These are phyloP conservation scores for Withania somnifera DNA, from an alignment of 305 asterid species.

Conservation along the genomic window DNA sequence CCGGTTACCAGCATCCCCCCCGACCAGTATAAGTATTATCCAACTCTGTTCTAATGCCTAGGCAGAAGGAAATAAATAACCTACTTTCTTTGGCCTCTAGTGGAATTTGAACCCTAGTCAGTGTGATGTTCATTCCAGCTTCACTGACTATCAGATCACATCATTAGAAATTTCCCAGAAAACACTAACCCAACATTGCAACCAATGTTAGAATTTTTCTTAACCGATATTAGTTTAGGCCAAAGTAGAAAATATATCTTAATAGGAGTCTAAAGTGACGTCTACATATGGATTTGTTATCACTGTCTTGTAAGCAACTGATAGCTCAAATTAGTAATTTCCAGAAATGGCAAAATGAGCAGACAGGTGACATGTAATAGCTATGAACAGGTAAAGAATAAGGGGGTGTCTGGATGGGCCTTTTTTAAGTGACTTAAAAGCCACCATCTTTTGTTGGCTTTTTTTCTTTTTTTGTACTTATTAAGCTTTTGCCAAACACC, in stretches of 20 bases:
- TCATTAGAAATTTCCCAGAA: neutral
- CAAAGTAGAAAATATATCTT: neutral
- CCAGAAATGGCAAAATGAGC: neutral
- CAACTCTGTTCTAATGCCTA: too few species aligned
- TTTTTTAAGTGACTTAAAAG: too few species aligned
- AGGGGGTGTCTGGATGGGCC: too few species aligned
- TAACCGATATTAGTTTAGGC: neutral
- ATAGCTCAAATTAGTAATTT: neutral
- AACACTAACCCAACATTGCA: neutral
- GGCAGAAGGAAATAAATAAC: too few species aligned
- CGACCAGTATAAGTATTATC: too few species aligned
- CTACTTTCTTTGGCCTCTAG: too few species aligned
- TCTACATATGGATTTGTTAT: neutral
- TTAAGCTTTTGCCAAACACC: too few species aligned
- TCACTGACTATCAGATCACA: neutral
- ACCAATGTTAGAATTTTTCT: neutral
- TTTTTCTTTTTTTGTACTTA: too few species aligned
- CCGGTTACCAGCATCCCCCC: neutral
- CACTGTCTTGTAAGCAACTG: neutral
- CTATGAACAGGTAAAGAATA: neutral
- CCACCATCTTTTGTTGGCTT: too few species aligned
- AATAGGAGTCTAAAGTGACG: neutral
- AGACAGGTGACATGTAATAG: neutral
- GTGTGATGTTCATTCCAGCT: neutral
- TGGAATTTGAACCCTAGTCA: too few species aligned